Percentiles rank a stretch among this genome's conserved stretches.
Conservation (phyloP, 768 basidiomycete species). For the Fistulinella prunicolor region DNA sequence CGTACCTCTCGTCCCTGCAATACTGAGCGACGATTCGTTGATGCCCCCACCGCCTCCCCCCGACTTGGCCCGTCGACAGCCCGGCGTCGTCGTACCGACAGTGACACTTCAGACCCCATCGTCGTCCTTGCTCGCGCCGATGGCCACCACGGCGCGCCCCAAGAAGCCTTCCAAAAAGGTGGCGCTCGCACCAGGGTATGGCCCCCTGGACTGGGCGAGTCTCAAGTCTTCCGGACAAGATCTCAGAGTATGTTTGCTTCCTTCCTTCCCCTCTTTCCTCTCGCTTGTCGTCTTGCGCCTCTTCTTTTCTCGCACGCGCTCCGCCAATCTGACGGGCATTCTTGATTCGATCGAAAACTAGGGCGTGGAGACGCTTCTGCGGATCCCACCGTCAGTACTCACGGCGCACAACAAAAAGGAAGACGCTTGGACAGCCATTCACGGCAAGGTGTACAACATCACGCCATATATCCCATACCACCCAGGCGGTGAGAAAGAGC, state of each 20-base stretch:
- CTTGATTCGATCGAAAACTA: constrained; percentile 24
- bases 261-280: not conserved
- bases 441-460: constrained; percentile 95
- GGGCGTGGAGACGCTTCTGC: constrained; percentile 67
- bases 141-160: constrained; percentile 61
- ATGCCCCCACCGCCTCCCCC: constrained; percentile 55
- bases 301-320: too few species aligned
- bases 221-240: constrained; percentile 79
- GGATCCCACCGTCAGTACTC: constrained; percentile 74
- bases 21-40: constrained; percentile 45
- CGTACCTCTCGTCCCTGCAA: constrained; percentile 17
- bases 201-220: constrained; percentile 91
- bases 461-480: constrained; percentile 89
- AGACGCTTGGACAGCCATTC: constrained; percentile 92
- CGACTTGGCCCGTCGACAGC: constrained; percentile 35
- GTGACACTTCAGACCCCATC: constrained; percentile 26
- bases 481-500: constrained; percentile 90
- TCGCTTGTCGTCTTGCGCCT: too few species aligned
- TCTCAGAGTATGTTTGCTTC: constrained; percentile 55
- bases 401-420: constrained; percentile 78
- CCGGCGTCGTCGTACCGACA: constrained; percentile 30
- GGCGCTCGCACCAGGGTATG: constrained; percentile 85
- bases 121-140: constrained; percentile 52
- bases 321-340: too few species aligned
- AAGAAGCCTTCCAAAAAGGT: constrained; percentile 72